phyloP scores from a whole-genome alignment of 371 early-diverging fungal genomes.

The Rhizopus sp. region DNA sequence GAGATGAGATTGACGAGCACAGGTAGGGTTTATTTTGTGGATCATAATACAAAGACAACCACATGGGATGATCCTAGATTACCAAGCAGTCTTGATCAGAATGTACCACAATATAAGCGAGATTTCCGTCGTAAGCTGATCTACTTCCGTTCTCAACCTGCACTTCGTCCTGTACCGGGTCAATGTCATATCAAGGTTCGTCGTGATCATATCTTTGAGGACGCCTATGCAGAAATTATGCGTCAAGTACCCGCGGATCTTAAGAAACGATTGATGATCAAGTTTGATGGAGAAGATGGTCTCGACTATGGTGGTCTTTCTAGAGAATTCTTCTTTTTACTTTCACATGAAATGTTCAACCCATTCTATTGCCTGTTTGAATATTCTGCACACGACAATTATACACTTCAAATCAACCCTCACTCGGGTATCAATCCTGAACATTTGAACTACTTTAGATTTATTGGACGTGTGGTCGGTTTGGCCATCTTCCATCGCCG shows the following conservation, averaged over 20 bases:
- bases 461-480: slow-evolving; percentile 97
- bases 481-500: slow-evolving; percentile 96
- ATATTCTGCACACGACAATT: slow-evolving; percentile 96
- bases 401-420: slow-evolving; percentile 96
- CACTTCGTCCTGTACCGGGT: slow-evolving; percentile 88
- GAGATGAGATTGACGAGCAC: slow-evolving; percentile 96
- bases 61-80: slow-evolving; percentile 97
- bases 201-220: slow-evolving; percentile 89
- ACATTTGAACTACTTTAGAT: slow-evolving; percentile 97
- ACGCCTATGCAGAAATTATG: slow-evolving; percentile 93
- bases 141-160: slow-evolving; percentile 94
- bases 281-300: slow-evolving; percentile 98
- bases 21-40: slow-evolving; percentile 92
- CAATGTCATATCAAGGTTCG: slow-evolving; percentile 91
- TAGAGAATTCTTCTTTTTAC: slow-evolving; percentile 94
- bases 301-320: slow-evolving; percentile 98
- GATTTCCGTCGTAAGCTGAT: slow-evolving; percentile 96
- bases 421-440: slow-evolving; percentile 96
- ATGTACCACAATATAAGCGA: slow-evolving; percentile 97
- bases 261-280: slow-evolving; percentile 95
- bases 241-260: slow-evolving; percentile 82
- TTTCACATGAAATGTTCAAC: slow-evolving; percentile 98
- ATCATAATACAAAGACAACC: slow-evolving; percentile 92
- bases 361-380: slow-evolving; percentile 97
- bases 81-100: slow-evolving; percentile 90